Evolutionary conservation across 768 basidiomycete species (phyloP).

Genomic region (Pisolithus albus): DNA sequence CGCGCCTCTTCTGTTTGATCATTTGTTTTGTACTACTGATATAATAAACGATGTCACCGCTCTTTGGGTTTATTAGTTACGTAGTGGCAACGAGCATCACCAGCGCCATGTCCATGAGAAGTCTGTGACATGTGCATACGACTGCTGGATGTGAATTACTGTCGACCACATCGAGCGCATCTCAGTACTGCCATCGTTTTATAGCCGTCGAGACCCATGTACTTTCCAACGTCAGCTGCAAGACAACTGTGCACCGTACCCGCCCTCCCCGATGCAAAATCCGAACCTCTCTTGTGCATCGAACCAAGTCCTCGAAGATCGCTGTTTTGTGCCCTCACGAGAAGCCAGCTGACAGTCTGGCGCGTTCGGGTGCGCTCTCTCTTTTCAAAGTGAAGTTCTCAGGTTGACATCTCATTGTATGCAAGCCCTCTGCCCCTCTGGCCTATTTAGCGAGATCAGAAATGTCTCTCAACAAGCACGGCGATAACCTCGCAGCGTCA

Average conservation of each 20-base stretch:
- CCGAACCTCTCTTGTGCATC: slow-evolving; percentile 53
- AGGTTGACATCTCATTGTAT: slow-evolving; percentile 4
- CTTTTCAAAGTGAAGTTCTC: background rate
- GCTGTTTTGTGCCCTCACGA: slow-evolving; percentile 74
- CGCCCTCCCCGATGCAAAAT: slow-evolving; percentile 54
- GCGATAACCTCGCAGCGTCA: slow-evolving; percentile 63
- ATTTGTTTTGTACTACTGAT: too few species aligned
- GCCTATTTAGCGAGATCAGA: slow-evolving; percentile 71
- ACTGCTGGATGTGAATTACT: too few species aligned
- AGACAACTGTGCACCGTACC: slow-evolving; percentile 65
- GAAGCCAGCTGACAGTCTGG: slow-evolving; percentile 70
- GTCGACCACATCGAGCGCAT: too few species aligned
- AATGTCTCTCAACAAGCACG: slow-evolving; percentile 74
- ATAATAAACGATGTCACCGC: too few species aligned
- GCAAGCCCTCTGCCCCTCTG: slow-evolving; percentile 62
- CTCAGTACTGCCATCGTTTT: too few species aligned
- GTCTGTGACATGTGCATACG: too few species aligned
- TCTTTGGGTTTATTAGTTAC: too few species aligned
- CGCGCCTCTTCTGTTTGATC: too few species aligned
- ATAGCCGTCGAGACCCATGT: slow-evolving; percentile 43
- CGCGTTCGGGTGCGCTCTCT: slow-evolving; percentile 59
- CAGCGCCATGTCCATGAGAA: too few species aligned
- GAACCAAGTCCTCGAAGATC: slow-evolving; percentile 65
- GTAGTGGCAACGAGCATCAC: too few species aligned
- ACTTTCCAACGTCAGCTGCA: slow-evolving; percentile 79